Conservation (phyloP, 495 filamentous ascomycete species). For the Apodospora peruviana region DNA sequence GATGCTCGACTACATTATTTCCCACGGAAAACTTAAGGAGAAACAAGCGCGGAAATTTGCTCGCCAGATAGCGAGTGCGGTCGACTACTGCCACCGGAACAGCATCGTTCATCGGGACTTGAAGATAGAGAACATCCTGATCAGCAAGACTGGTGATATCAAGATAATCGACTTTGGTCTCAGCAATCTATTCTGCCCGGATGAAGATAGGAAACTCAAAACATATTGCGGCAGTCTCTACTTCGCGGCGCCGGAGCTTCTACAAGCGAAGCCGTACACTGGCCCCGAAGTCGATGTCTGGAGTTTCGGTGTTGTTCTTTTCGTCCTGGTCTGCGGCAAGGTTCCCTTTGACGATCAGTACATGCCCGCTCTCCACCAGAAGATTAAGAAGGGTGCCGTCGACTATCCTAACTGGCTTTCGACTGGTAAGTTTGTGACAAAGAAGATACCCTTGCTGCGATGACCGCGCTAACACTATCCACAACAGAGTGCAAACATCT, state of each 20-base stretch:
- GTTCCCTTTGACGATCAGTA: constrained; percentile 99
- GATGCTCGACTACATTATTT: constrained; percentile 99
- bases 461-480: constrained; percentile 27
- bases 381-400: constrained; percentile 96
- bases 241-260: constrained; percentile 91
- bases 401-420: constrained; percentile 95
- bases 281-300: constrained; percentile 97
- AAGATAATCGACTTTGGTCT: constrained; percentile 99
- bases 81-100: constrained; percentile 98
- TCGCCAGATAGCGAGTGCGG: constrained; percentile 93
- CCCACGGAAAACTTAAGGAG: constrained; percentile 93
- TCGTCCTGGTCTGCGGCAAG: constrained; percentile 95
- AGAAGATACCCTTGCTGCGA: too few relatives aligned
- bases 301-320: constrained; percentile 99
- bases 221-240: constrained; percentile 98
- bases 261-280: constrained; percentile 91
- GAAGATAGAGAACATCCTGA: constrained; percentile 99
- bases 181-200: constrained; percentile 91
- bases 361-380: constrained; percentile 97
- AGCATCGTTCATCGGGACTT: constrained; percentile 97
- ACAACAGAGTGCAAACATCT: constrained; percentile 82
- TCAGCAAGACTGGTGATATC: constrained; percentile 98
- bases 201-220: constrained; percentile 66
- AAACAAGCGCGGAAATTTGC: constrained; percentile 98
- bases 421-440: constrained; percentile 54